Conservation (phyloP, 163 green algal genomes). For the Chlamydomonas reinhardtii region DNA sequence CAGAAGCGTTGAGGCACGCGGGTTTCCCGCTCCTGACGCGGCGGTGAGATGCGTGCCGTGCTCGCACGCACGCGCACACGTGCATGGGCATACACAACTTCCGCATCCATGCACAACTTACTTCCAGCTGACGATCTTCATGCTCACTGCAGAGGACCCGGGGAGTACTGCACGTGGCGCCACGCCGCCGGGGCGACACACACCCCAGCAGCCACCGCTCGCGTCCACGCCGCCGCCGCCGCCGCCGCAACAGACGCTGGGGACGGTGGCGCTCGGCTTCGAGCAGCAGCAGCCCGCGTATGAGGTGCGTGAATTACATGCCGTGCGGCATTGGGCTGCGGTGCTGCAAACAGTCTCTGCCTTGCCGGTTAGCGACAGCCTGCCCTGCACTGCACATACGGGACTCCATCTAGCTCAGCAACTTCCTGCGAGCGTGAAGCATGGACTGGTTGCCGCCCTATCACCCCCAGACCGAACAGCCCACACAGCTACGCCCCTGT, state of each 20-base stretch:
- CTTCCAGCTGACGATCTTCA: too few relatives aligned
- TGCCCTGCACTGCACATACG: too few relatives aligned
- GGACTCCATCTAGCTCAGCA: too few relatives aligned
- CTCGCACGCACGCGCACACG: not conserved
- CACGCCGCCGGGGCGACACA: constrained; percentile 22
- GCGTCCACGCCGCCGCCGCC: not conserved
- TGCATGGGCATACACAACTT: not conserved
- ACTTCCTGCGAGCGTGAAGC: too few relatives aligned
- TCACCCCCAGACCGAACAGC: too few relatives aligned
- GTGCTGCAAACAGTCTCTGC: too few relatives aligned
- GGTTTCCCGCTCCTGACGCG: too few relatives aligned
- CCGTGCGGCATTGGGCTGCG: too few relatives aligned
- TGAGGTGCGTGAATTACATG: constrained; percentile 3
- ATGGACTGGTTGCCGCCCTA: too few relatives aligned
- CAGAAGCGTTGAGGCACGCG: not conserved
- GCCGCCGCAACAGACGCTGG: not conserved
- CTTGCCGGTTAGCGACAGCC: too few relatives aligned
- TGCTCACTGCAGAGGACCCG: constrained; percentile 8
- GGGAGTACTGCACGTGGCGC: constrained; percentile 15
- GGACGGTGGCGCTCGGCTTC: not conserved
- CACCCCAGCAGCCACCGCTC: not conserved
- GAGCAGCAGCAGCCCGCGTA: constrained; percentile 51
- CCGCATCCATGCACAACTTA: not conserved
- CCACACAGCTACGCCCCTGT: too few relatives aligned
- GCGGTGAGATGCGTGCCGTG: too few relatives aligned